Base-by-base conservation (phyloP, 169 alveolate species). In the Eimeria brunetti region DNA sequence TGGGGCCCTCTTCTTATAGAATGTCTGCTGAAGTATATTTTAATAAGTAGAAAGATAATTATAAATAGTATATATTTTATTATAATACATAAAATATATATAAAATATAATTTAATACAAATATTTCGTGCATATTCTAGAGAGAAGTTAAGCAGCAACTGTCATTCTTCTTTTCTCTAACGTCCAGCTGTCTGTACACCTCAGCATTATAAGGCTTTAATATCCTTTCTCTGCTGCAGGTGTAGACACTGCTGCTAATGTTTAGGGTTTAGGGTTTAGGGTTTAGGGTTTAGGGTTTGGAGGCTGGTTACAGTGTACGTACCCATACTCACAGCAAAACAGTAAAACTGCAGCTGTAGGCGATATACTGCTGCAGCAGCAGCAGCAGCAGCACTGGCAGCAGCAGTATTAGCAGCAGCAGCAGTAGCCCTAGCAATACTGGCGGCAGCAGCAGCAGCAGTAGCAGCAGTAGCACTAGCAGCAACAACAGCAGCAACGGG, bases 311-410 rank as follows among this genome's bases (percentile, higher is more conserved):
- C n/a, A n/a, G n/a, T n/a, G n/a, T n/a, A n/a, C n/a, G n/a, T n/a
- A n/a, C n/a, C n/a, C n/a, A n/a, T 58, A 12, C 69, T 58, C 69
- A 58, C 20, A 58, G 20, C n/a, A 20, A 58, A 20, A 58, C 69
- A 58, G 69, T 20, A 58, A 20, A 58, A 20, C n/a, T n/a, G 64
- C 64, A 56, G 64, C 64, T 12, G 64, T 18, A 56, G 64, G 24
- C 9, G 64, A 16, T 33, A 27, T 11, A 73, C 36, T 7, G 84
- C 46, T 11, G 53, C 84, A 78, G 22, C 38, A 46, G 58, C 58
- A 38, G 62, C 62, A 78, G 64, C 33, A 78, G 88, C 33, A 24
- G 62, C 53, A 46, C 88, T 38, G 12, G 88, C 88, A 78, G 88
- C 58, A 24, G 62, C 88, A 78, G 62, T 6, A 24, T 5, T 8